phyloP scores from a whole-genome alignment of 2,329 filamentous ascomycete genomes.

The Penicillium sp. region DNA sequence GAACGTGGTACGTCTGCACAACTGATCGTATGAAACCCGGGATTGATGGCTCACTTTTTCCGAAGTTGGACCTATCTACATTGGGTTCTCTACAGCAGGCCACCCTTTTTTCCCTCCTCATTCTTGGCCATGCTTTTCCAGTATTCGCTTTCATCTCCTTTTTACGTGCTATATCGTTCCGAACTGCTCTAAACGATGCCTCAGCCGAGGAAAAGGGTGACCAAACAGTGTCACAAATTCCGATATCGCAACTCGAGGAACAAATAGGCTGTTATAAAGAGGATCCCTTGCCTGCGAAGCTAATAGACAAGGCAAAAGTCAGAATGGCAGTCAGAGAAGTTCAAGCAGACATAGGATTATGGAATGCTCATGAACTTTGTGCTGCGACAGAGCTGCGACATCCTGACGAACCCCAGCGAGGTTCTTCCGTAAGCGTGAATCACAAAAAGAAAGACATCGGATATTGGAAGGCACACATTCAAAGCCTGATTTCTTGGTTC shows the following conservation, averaged over 20 bases:
- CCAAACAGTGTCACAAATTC: too few species aligned
- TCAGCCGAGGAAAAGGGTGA: not conserved
- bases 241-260: too few species aligned
- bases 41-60: not conserved
- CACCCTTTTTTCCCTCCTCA: not conserved
- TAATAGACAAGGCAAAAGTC: not conserved
- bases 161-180: not conserved
- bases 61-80: not conserved
- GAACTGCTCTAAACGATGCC: not conserved
- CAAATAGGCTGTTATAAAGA: not conserved
- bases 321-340: not conserved
- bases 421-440: not conserved
- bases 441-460: not conserved
- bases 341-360: not conserved
- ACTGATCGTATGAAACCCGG: not conserved
- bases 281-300: not conserved
- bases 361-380: not conserved
- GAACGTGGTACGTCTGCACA: not conserved
- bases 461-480: not conserved
- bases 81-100: not conserved
- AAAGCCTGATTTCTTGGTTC: not conserved
- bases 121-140: not conserved
- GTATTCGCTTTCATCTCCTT: not conserved
- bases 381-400: not conserved
- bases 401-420: not conserved